phyloP scores from a whole-genome alignment of 2,329 filamentous ascomycete species.

The Helminthosporium solani region DNA sequence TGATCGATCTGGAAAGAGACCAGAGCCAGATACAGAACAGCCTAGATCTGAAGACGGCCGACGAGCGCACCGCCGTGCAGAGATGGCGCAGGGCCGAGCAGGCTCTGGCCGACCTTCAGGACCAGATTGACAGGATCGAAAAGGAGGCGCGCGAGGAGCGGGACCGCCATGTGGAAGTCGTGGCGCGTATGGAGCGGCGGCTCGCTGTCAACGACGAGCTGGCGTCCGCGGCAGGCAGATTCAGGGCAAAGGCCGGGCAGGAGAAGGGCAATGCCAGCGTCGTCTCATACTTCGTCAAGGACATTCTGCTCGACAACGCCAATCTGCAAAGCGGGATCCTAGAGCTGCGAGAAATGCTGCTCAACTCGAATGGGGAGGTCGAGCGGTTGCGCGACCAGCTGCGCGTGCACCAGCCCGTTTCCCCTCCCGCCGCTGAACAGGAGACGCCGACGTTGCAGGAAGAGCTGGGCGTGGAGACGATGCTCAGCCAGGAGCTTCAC shows the following conservation, averaged over 20 bases:
- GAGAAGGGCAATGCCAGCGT: conserved; percentile 65
- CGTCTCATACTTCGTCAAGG: conserved; percentile 94
- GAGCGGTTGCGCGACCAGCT: conserved; percentile 82
- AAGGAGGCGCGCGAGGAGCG: conserved; percentile 77
- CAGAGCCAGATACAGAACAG: conserved; percentile 71
- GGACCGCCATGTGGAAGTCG: conserved; percentile 76
- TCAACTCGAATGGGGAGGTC: conserved; percentile 91
- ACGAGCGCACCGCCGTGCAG: conserved; percentile 75
- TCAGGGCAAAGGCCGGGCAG: conserved; percentile 68
- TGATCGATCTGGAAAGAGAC: conserved; percentile 77
- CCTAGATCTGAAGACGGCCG: conserved; percentile 66
- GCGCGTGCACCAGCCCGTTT: conserved; percentile 70
- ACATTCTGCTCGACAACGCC: conserved; percentile 92
- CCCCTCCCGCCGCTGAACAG: conserved; percentile 27
- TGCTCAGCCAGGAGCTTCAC: conserved; percentile 64
- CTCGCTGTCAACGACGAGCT: conserved; percentile 80
- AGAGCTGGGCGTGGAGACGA: conserved; percentile 60
- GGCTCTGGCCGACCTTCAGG: conserved; percentile 74
- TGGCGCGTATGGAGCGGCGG: conserved; percentile 80
- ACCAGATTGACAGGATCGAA: conserved; percentile 87
- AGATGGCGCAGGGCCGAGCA: conserved; percentile 85
- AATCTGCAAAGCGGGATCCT: conserved; percentile 89
- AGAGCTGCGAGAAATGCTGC: conserved; percentile 85
- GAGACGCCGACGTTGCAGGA: conserved; percentile 60
- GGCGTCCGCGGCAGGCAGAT: conserved; percentile 72